These are phyloP conservation scores for Huntiella savannae DNA, from an alignment of 2,329 filamentous ascomycete genomes.

Conservation along the genomic window DNA sequence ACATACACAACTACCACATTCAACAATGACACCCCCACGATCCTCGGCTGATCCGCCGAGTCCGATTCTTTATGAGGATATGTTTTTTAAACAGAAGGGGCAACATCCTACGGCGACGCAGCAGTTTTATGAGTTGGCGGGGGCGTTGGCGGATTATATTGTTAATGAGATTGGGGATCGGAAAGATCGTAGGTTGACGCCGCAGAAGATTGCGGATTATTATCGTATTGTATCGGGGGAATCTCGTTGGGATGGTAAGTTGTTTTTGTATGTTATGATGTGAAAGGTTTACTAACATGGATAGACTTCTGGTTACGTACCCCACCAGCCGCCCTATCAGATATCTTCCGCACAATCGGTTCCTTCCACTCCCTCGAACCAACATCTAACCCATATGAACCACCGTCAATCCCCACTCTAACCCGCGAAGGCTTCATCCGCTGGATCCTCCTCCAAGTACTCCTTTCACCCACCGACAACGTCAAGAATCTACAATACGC, in stretches of 20 bases:
- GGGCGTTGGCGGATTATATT: slow-evolving; percentile 9
- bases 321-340: slow-evolving; percentile 57
- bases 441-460: slow-evolving; percentile 82
- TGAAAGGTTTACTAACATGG: background rate
- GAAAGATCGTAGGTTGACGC: slow-evolving; percentile 34
- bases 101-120: slow-evolving; percentile 4
- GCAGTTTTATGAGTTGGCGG: slow-evolving; percentile 9
- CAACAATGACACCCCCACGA: background rate
- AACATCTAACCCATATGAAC: slow-evolving; percentile 48
- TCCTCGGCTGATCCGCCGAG: slow-evolving; percentile 1
- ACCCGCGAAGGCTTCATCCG: slow-evolving; percentile 71
- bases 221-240: slow-evolving; percentile 46
- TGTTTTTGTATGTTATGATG: slow-evolving; percentile 1
- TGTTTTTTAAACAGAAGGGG: slow-evolving; percentile 7
- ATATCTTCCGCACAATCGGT: slow-evolving; percentile 80
- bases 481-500: slow-evolving; percentile 66
- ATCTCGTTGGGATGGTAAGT: slow-evolving; percentile 50
- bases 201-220: slow-evolving; percentile 55
- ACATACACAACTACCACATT: background rate
- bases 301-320: slow-evolving; percentile 59
- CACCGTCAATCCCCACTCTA: slow-evolving; percentile 64
- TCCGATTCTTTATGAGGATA: slow-evolving; percentile 8
- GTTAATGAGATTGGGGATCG: slow-evolving; percentile 36
- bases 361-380: slow-evolving; percentile 79
- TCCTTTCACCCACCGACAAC: slow-evolving; percentile 77